A percentile compares a stretch with the other conserved stretches of the same genome.
phyloP scores from a whole-genome alignment of 352 stramenopile species.

The Phytophthora tentaculata region DNA sequence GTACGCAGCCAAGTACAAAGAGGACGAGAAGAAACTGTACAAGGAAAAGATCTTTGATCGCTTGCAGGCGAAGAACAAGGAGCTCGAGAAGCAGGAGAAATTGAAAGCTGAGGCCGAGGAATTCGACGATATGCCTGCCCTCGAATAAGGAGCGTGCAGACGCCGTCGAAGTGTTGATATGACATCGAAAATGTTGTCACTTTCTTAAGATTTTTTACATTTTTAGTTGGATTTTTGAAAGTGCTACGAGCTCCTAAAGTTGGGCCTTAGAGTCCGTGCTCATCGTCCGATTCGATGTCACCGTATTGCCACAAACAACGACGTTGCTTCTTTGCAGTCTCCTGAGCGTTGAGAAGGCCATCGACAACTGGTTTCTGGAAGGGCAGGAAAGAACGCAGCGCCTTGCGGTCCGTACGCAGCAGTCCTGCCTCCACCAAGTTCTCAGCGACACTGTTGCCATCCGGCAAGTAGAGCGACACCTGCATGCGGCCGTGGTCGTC shows the following conservation, averaged over 20 bases:
- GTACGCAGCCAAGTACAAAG: conserved; percentile 77
- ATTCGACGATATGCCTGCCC: conserved; percentile 85
- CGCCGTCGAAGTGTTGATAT: too few species aligned
- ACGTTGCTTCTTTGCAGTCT: conserved; percentile 92
- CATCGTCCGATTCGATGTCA: conserved; percentile 97
- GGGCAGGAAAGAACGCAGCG: conserved; percentile 59
- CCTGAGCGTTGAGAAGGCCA: conserved; percentile 91
- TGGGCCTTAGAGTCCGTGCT: conserved; percentile 44
- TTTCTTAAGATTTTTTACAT: conserved; percentile 21
- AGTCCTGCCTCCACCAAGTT: conserved; percentile 90
- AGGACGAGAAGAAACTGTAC: conserved; percentile 89
- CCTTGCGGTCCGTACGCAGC: conserved; percentile 87
- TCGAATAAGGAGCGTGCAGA: conserved; percentile 74
- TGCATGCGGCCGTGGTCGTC: conserved; percentile 73
- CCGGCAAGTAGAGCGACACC: conserved; percentile 77
- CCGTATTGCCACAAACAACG: conserved; percentile 97
- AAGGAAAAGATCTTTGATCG: conserved; percentile 90
- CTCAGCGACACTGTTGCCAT: conserved; percentile 90
- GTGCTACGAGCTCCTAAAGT: conserved; percentile 23
- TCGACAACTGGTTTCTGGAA: conserved; percentile 88
- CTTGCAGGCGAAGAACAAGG: conserved; percentile 84
- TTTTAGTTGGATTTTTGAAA: conserved; percentile 25
- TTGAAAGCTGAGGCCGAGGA: conserved; percentile 68
- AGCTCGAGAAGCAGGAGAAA: conserved; percentile 71
- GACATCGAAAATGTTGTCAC: conserved; percentile 15